Percentiles rank a stretch among this genome's conserved stretches.
phyloP scores from a whole-genome alignment of 2,329 filamentous ascomycete genomes.

The Fusarium sp. region DNA sequence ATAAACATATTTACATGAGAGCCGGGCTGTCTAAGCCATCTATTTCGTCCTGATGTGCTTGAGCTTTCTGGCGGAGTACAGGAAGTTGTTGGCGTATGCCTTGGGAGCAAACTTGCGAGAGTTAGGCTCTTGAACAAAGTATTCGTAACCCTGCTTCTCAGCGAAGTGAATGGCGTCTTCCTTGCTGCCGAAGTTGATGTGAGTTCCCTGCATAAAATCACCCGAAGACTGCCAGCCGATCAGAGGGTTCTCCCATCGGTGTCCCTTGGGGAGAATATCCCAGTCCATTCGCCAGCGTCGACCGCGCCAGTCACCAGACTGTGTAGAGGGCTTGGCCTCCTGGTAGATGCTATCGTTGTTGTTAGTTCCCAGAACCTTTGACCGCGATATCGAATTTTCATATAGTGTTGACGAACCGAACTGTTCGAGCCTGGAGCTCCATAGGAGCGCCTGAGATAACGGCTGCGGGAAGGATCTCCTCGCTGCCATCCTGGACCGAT shows the following conservation, averaged over 20 bases:
- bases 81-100: conserved; percentile 95
- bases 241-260: conserved; percentile 97
- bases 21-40: conserved; percentile 41
- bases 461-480: conserved; percentile 83
- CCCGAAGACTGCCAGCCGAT: conserved; percentile 99
- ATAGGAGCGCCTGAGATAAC: conserved; percentile 91
- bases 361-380: conserved; percentile 17
- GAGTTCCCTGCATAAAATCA: conserved; percentile 94
- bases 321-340: conserved; percentile 92
- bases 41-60: conserved; percentile 89
- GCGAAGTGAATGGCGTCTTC: conserved; percentile 96
- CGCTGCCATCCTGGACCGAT: conserved; percentile 89
- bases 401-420: conserved; percentile 73
- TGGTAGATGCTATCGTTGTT: conserved; percentile 80
- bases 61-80: conserved; percentile 85
- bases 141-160: conserved; percentile 99
- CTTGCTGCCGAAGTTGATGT: conserved; percentile 90
- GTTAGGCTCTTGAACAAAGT: conserved; percentile 98
- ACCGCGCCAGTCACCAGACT: conserved; percentile 88
- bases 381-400: not conserved
- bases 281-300: conserved; percentile 98
- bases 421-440: conserved; percentile 92
- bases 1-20: conserved; percentile 49
- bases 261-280: conserved; percentile 91
- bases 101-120: conserved; percentile 87